Conservation (phyloP, 2,329 filamentous ascomycete genomes). For the Lachnellula suecica region DNA sequence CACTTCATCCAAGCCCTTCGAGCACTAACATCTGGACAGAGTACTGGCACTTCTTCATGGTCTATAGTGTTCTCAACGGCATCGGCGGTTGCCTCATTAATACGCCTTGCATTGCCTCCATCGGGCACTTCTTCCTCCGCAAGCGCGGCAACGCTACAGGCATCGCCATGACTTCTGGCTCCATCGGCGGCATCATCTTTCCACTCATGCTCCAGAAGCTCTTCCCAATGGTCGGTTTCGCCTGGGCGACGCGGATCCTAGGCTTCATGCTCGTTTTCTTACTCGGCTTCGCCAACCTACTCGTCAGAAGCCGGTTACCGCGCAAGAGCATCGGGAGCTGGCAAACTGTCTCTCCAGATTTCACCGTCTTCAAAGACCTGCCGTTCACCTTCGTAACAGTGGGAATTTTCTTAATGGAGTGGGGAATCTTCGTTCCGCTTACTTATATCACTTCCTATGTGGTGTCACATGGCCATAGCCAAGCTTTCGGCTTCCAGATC, state of each 20-base stretch:
- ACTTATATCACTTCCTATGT: conserved; percentile 82
- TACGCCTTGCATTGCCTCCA: conserved; percentile 61
- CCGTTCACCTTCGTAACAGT: conserved; percentile 65
- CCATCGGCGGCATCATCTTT: conserved; percentile 55
- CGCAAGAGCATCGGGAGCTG: conserved; percentile 47
- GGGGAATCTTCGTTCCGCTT: conserved; percentile 77
- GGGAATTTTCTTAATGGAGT: conserved; percentile 73
- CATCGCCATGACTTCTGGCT: conserved; percentile 62
- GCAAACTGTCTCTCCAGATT: conserved; percentile 53
- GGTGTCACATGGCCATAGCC: conserved; percentile 61
- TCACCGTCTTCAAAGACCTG: conserved; percentile 62
- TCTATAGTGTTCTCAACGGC: conserved; percentile 62
- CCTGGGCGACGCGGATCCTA: conserved; percentile 33
- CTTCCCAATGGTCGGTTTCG: conserved; percentile 33
- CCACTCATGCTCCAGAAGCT: conserved; percentile 44
- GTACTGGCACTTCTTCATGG: conserved; percentile 70
- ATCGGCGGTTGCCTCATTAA: conserved; percentile 64
- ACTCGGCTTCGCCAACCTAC: conserved; percentile 29
- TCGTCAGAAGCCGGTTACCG: conserved; percentile 58
- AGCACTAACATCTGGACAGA: conserved; percentile 30
- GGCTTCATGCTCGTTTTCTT: conserved; percentile 32
- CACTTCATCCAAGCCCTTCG: background rate
- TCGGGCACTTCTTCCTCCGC: conserved; percentile 64
- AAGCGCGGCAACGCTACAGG: conserved; percentile 65
- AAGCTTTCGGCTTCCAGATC: conserved; percentile 72